Evolutionary conservation across 768 basidiomycete species (phyloP).

Genomic region (Leucocoprinus birnbaumii): DNA sequence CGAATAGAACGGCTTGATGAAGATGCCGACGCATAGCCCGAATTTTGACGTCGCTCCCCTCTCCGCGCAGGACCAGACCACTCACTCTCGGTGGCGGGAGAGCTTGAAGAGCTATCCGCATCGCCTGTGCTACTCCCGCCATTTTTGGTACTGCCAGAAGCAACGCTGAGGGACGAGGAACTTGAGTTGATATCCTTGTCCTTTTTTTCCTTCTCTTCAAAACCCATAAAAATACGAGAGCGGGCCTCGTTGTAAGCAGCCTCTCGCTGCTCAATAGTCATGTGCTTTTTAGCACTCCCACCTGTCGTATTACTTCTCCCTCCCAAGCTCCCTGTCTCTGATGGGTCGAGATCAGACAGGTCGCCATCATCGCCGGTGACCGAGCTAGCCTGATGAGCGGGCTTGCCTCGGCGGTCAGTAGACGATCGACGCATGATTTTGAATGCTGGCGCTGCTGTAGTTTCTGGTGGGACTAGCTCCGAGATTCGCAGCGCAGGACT

Average conservation of each 20-base stretch:
- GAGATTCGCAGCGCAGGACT: conserved; percentile 71
- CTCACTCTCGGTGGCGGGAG: conserved; percentile 79
- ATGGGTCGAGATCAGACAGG: conserved; percentile 75
- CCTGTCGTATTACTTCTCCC: conserved; percentile 64
- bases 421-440: conserved; percentile 80
- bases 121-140: conserved; percentile 55
- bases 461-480: conserved; percentile 77
- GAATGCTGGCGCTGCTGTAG: conserved; percentile 69
- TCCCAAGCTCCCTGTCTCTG: conserved; percentile 75
- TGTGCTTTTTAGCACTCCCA: conserved; percentile 61
- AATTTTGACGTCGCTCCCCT: conserved; percentile 40
- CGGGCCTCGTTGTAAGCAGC: conserved; percentile 89
- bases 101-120: conserved; percentile 65
- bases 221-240: conserved; percentile 82
- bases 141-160: conserved; percentile 52
- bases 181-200: conserved; percentile 74
- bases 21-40: conserved; percentile 42
- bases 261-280: conserved; percentile 83
- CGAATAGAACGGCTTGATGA: conserved; percentile 63
- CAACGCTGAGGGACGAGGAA: conserved; percentile 71
- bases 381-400: conserved; percentile 72
- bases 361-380: conserved; percentile 75
- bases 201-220: conserved; percentile 73
- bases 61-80: conserved; percentile 66
- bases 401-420: conserved; percentile 50